phyloP scores from a whole-genome alignment of 2,329 filamentous ascomycete genomes.

The Pseudocercospora fijiensis region DNA sequence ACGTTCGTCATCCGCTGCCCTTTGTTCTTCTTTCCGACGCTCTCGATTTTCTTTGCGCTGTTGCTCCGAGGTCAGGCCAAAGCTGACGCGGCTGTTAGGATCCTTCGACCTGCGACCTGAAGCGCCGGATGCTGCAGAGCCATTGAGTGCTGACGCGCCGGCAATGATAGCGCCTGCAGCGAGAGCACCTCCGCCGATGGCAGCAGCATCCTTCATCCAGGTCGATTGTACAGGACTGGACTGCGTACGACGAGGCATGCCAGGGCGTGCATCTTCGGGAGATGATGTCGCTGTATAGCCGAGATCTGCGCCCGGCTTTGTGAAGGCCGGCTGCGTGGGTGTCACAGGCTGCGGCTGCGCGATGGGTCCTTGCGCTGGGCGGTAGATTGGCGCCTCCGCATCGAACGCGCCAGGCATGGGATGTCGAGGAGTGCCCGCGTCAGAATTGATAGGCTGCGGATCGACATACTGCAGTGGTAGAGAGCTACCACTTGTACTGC shows the following conservation, averaged over 20 bases:
- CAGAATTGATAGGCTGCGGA: slow-evolving; percentile 61
- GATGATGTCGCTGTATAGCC: slow-evolving; percentile 14
- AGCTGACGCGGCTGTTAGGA: slow-evolving; percentile 50
- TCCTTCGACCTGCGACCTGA: slow-evolving; percentile 33
- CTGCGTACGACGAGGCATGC: slow-evolving; percentile 37
- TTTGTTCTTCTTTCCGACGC: slow-evolving; percentile 37
- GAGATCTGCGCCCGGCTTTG: slow-evolving; percentile 22
- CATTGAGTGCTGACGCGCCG: slow-evolving; percentile 21
- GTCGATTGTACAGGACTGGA: slow-evolving; percentile 32
- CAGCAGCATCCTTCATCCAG: slow-evolving; percentile 41
- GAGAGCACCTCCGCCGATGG: slow-evolving; percentile 45
- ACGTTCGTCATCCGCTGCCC: slow-evolving; percentile 30
- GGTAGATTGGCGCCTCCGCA: slow-evolving; percentile 43
- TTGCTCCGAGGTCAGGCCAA: slow-evolving; percentile 59
- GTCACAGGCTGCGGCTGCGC: slow-evolving; percentile 80
- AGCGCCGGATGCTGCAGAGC: neutral
- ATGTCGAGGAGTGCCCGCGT: slow-evolving; percentile 51
- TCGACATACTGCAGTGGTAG: slow-evolving; percentile 63
- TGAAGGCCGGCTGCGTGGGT: slow-evolving; percentile 54
- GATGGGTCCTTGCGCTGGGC: slow-evolving; percentile 65
- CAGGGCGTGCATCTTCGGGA: slow-evolving; percentile 14
- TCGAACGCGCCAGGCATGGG: slow-evolving; percentile 37
- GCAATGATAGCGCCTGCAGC: slow-evolving; percentile 40
- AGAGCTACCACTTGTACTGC: slow-evolving; percentile 46
- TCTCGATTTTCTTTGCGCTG: slow-evolving; percentile 49